Evolutionary conservation across 352 stramenopile genomes (phyloP).

Genomic region (Globisporangium yorkense): DNA sequence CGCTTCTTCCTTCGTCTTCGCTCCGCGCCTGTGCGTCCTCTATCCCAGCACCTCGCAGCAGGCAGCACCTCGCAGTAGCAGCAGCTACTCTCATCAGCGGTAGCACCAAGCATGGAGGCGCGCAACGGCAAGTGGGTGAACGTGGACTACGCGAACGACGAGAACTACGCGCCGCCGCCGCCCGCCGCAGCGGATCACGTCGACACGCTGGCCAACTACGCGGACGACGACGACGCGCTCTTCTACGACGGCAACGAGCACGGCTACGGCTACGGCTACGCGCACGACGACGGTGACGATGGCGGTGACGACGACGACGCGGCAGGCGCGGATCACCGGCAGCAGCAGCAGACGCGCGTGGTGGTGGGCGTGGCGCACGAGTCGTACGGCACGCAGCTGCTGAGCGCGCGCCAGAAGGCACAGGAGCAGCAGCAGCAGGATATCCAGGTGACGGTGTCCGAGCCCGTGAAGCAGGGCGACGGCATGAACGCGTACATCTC

Average conservation of each 20-base stretch:
- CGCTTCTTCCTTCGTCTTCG: too few species aligned
- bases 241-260: constrained; percentile 13
- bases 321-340: background rate
- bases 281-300: background rate
- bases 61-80: background rate
- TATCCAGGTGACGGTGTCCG: constrained; percentile 88
- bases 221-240: constrained; percentile 13
- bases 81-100: background rate
- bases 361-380: constrained; percentile 11
- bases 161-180: constrained; percentile 14
- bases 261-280: constrained; percentile 11
- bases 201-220: constrained; percentile 7
- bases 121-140: constrained; percentile 86
- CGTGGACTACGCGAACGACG: constrained; percentile 78
- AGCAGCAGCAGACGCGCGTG: background rate
- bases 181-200: constrained; percentile 2
- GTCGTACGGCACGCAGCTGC: constrained; percentile 13
- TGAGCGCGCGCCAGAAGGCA: constrained; percentile 5
- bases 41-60: too few species aligned
- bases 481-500: constrained; percentile 98
- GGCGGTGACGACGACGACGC: background rate
- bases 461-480: constrained; percentile 95
- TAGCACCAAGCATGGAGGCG: constrained; percentile 27
- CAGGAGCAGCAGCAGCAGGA: constrained; percentile 11
- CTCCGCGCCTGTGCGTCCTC: too few species aligned